Evolutionary conservation across 2,329 filamentous ascomycete species (phyloP), one percentile per base, ranked within the genome.

Genomic region (Claviceps sp.): DNA sequence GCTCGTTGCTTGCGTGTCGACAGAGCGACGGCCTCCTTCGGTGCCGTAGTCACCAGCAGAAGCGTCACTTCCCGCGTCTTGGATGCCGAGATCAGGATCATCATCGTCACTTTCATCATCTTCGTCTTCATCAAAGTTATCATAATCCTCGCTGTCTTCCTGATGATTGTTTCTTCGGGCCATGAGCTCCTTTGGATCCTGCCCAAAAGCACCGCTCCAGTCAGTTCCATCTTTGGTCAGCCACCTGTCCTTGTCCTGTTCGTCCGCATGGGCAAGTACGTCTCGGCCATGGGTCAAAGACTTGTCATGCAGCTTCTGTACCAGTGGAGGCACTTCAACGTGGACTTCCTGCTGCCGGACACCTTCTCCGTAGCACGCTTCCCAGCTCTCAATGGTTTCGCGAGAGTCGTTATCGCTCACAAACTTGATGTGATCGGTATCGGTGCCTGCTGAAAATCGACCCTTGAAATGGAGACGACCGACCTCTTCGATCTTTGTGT

Each of bases 371-470:
- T 85, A 80, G 64, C 91, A 96, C 0, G 89, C 87, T 66, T 96
- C 89, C 88, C 90, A 97, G 0, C 85, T 86, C 69, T 97, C 91
- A 57, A 88, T 95, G 0, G 90, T 96, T 71, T 97, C 93, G 36
- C 91, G 83, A 1, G 85, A 84, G 63, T 95, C 83, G 61, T 95
- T 95, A 66, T 94, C 87, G 47, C 82, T 79, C 22, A 95, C 83
- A 59, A 95, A 96, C 1, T 75, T 76, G 57, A 87, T 78, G 63
- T 97, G 93, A 17, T 88, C 85, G 50, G 87, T 81, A 64, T 96
- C 90, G 47, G 88, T 95, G 14, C 91, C 91, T 0, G 90, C 83
- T 57, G 93, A 94, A 73, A 97, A 97, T 13, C 82, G 78, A 11
- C 81, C 87, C 2, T 76, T 75, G 75, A 97, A 95, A 38, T 81